A percentile compares a stretch with the other conserved stretches of the same genome.
These are phyloP conservation scores for Boletus huronensis DNA, from an alignment of 768 basidiomycete species.

Conservation along the genomic window DNA sequence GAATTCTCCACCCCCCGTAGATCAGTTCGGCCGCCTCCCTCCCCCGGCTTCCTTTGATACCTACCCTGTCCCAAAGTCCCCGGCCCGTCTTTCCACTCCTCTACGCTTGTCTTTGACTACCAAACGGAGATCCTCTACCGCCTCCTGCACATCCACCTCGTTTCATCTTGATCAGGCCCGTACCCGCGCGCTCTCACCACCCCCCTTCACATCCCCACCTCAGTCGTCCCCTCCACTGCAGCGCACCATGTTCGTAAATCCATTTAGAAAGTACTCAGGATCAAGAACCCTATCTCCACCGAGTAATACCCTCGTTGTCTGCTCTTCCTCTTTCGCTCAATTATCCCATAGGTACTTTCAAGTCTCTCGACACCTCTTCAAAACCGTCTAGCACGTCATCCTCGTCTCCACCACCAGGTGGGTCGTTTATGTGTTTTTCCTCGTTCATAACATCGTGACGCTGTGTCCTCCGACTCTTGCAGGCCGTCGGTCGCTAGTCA, in stretches of 20 bases:
- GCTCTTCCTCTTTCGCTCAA: not conserved
- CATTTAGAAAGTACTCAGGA: conserved; percentile 16
- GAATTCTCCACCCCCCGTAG: not conserved
- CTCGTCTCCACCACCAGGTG: not conserved
- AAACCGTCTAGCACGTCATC: not conserved
- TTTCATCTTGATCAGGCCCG: not conserved
- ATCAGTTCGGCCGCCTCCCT: conserved; percentile 7
- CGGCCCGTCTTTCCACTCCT: not conserved
- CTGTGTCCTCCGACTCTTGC: not conserved
- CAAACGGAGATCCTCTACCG: conserved; percentile 8
- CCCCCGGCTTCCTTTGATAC: not conserved
- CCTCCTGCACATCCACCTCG: not conserved
- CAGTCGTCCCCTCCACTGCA: conserved; percentile 1
- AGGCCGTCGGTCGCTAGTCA: conserved; percentile 13
- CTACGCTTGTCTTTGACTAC: conserved; percentile 7
- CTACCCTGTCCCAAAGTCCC: not conserved
- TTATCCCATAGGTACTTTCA: conserved; percentile 2
- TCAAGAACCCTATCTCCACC: conserved; percentile 15
- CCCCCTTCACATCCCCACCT: not conserved
- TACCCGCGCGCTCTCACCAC: not conserved
- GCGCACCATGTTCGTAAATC: conserved; percentile 15
- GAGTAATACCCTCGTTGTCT: conserved; percentile 4
- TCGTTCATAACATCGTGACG: not conserved
- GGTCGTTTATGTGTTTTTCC: not conserved
- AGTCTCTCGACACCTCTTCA: not conserved